Conservation (phyloP, 2,329 filamentous ascomycete genomes). For the Alternaria solani region DNA sequence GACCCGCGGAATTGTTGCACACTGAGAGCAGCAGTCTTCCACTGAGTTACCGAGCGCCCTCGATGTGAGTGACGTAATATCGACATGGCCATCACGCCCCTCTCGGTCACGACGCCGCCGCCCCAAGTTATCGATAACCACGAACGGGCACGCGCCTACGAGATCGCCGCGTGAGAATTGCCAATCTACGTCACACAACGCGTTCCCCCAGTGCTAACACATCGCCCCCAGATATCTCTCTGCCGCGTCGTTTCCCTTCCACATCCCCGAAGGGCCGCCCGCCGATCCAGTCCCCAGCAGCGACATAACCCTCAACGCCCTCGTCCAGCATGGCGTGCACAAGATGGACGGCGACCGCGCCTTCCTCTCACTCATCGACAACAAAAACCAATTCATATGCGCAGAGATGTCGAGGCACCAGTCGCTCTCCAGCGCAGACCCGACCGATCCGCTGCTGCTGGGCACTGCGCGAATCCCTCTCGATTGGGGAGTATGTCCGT, state of each 20-base stretch:
- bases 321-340: constrained; percentile 21
- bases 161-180: constrained; percentile 17
- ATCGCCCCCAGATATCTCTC: constrained; percentile 14
- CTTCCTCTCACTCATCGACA: constrained; percentile 23
- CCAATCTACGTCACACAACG: background rate
- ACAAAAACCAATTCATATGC: constrained; percentile 19
- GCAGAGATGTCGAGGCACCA: constrained; percentile 22
- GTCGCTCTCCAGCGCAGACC: constrained; percentile 8
- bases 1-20: background rate
- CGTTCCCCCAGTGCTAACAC: background rate
- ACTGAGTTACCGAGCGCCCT: background rate
- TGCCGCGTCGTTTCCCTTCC: constrained; percentile 23
- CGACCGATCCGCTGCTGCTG: constrained; percentile 10
- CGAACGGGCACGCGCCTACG: constrained; percentile 16
- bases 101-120: background rate
- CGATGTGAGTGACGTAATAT: background rate
- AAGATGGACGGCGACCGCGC: constrained; percentile 21
- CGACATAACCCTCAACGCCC: constrained; percentile 22
- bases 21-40: background rate
- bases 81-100: background rate
- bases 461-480: constrained; percentile 15
- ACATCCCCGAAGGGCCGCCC: constrained; percentile 15
- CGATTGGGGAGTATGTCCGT: constrained; percentile 23
- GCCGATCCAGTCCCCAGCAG: constrained; percentile 14
- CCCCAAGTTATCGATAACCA: constrained; percentile 2